These are phyloP conservation scores for Earliella scabrosa DNA, from an alignment of 1,284 basidiomycete species.

Conservation along the genomic window DNA sequence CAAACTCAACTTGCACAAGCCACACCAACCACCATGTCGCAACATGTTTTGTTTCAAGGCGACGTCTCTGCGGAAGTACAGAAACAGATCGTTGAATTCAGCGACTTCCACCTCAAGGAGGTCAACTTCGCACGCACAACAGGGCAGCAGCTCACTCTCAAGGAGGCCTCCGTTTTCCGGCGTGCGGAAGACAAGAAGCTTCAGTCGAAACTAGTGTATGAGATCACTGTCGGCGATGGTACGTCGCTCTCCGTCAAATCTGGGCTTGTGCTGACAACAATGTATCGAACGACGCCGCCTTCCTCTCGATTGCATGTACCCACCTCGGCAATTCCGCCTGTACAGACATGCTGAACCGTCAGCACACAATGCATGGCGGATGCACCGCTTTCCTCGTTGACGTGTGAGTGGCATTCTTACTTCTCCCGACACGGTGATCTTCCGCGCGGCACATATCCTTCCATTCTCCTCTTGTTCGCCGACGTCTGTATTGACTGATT, in stretches of 20 bases:
- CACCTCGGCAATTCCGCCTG: not conserved
- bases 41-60: constrained; percentile 27
- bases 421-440: too few species aligned
- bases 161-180: constrained; percentile 10
- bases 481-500: not conserved
- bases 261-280: not conserved
- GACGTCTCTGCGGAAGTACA: constrained; percentile 8
- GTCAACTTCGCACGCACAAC: constrained; percentile 10
- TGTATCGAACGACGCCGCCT: not conserved
- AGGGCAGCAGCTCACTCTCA: constrained; percentile 8
- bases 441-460: too few species aligned
- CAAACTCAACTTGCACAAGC: too few species aligned
- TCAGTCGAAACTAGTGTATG: constrained; percentile 11
- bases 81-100: constrained; percentile 13
- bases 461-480: not conserved
- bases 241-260: not conserved
- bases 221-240: constrained; percentile 10
- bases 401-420: constrained; percentile 17
- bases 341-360: constrained; percentile 30
- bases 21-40: not conserved
- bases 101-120: constrained; percentile 13
- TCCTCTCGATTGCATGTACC: not conserved
- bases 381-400: constrained; percentile 28
- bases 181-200: constrained; percentile 13
- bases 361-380: constrained; percentile 28